Evolutionary conservation across 208 protist species (phyloP).

Genomic region (Crithidia fasciculata): DNA sequence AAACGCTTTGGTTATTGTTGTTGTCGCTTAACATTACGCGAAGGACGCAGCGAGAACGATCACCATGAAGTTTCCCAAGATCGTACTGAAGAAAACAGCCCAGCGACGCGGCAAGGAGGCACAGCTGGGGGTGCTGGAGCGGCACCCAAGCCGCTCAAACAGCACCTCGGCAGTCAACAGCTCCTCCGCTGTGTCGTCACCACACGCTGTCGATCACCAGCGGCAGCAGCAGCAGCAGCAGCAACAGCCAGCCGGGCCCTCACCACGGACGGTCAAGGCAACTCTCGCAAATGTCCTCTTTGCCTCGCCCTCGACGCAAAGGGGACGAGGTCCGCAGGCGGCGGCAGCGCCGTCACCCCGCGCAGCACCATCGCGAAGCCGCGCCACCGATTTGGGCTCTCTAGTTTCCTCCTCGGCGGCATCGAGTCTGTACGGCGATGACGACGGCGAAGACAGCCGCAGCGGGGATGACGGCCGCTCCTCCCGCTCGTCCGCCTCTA

Average conservation of each 20-base stretch:
- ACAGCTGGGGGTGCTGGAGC: neutral
- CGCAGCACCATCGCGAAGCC: neutral
- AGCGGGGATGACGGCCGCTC: neutral
- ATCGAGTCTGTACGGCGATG: conserved; percentile 6
- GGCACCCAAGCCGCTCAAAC: neutral
- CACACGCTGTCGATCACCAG: neutral
- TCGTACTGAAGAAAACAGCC: conserved; percentile 13
- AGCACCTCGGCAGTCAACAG: neutral
- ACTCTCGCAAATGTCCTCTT: too few relatives aligned
- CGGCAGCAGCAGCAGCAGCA: conserved; percentile 1
- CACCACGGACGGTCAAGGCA: too few relatives aligned
- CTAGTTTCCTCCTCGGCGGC: neutral
- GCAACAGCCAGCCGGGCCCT: neutral
- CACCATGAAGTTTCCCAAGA: conserved; percentile 14
- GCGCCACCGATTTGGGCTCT: neutral
- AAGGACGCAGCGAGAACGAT: neutral
- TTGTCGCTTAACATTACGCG: neutral
- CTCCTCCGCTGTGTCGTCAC: neutral
- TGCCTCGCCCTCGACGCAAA: too few relatives aligned
- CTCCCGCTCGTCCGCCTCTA: conserved; percentile 1
- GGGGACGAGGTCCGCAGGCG: too few relatives aligned
- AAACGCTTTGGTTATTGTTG: neutral
- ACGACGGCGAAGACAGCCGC: neutral
- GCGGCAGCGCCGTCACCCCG: neutral
- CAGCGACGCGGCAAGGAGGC: neutral